Evolutionary conservation across 352 stramenopile species (phyloP), one percentile per base, ranked within the genome.

Genomic region (Thalassiosira hispida): DNA sequence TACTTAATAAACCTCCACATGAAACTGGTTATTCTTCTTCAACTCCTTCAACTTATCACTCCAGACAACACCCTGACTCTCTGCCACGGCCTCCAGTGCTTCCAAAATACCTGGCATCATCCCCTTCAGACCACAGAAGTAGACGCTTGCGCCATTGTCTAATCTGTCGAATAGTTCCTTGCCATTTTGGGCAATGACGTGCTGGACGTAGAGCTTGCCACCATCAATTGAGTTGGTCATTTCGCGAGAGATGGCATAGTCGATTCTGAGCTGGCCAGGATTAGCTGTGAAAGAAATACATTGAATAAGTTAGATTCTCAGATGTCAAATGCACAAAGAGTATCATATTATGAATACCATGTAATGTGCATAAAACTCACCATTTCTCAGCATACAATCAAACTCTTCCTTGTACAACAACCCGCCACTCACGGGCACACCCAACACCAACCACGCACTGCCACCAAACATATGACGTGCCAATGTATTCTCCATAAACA

Each of bases 141-240:
- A 97, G 56, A 97, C 95, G 89, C 96, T 92, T 1, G 92, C 93
- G 64, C 93, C 93, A 18, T 90, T 91, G 40, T 93, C 87, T 27
- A 97, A 85, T 84, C 95, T 95, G 49, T 51, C 69, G 82, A 96
- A 97, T 22, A 97, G 79, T 67, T 97, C 93, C 79, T 97, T 92
- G 22, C 90, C 90, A 73, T 96, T 95, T 71, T 97, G 92, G 73
- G 95, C 92, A 68, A 97, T 87, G 87, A 95, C 95, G 83, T 96
- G 91, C 84, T 96, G 92, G 66, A 96, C 95, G 87, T 96, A 96
- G 91, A 96, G 95, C 79, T 96, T 96, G 67, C 92, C 93, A 69
- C 93, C 88, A 27, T 83, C 57, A 8, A 38, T 89, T 69, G 89
- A 92, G 89, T 97, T 97, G 46, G 83, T 89, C 72, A 95, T 88